Evolutionary conservation across 2,329 filamentous ascomycete genomes (phyloP), one percentile per base, ranked within the genome.

Genomic region (Colletotrichum chlorophyti): DNA sequence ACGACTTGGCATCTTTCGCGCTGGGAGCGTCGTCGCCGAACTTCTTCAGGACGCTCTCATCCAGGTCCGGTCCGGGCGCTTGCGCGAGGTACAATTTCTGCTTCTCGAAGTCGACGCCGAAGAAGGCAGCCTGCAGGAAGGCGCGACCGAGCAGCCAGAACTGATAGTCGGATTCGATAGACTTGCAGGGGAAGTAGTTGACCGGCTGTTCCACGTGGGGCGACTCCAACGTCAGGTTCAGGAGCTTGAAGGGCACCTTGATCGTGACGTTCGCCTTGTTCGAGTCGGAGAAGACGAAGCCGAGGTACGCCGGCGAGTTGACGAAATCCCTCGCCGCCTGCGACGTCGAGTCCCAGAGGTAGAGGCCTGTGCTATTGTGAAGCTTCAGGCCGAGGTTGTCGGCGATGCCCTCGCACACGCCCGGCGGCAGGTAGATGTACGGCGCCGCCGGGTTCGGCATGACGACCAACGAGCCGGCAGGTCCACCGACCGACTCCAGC

Each of bases 211-310:
- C 64, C 3, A 71, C 67, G 5, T 78, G 62, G 1, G 76, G 72
- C 2, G 65, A 27, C 2, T 73, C 70, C 4, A 80, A 67, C 0
- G 76, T 79, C 6, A 76, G 67, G 60, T 76, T 74, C n/a, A 75
- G 67, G 29, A 75, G 69, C 27, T 64, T 65, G 45, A 74, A 72
- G 11, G 78, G 78, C 2, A 80, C 74, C 11, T 78, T 78, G 65
- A 81, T 77, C 1, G 69, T 72, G 38, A 77, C 60, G 37, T 71
- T 72, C 3, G 68, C 60, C 0, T 66, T 68, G 21, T 68, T 68
- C 4, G 65, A 68, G 51, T 66, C 65, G 8, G 64, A 63, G 26
- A 70, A 52, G 32, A 79, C 69, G 60, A 80, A 80, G 46, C 69
- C 67, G 7, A 80, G 68, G 38, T 74, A 75, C 12, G 76, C 72